These are phyloP conservation scores for Boletus rex-veris DNA, from an alignment of 768 basidiomycete genomes.

Conservation along the genomic window DNA sequence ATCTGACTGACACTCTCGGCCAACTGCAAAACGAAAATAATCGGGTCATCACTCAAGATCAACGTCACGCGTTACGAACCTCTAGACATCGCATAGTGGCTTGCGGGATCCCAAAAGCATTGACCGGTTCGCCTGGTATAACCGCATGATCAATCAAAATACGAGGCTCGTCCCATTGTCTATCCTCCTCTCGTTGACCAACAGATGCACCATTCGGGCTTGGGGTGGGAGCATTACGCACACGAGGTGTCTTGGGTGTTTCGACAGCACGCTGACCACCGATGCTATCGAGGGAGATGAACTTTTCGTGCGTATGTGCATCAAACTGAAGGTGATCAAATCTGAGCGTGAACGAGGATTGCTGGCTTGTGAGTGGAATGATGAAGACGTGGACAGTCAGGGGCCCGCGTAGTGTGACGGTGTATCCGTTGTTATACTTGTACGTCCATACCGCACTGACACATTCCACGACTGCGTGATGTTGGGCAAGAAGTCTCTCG, in stretches of 20 bases:
- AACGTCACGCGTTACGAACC: conserved; percentile 37
- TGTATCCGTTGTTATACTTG: conserved; percentile 75
- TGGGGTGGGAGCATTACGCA: conserved; percentile 34
- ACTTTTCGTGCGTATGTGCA: conserved; percentile 70
- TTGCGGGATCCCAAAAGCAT: conserved; percentile 85
- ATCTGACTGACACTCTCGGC: conserved; percentile 81
- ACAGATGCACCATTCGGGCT: conserved; percentile 29
- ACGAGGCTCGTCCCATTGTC: conserved; percentile 65
- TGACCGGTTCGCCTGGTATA: conserved; percentile 82
- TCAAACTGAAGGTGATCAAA: conserved; percentile 76
- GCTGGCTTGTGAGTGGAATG: conserved; percentile 24
- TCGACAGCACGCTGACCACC: conserved; percentile 46
- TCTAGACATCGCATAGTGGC: conserved; percentile 88
- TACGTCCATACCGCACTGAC: conserved; percentile 77
- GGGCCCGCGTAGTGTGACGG: conserved; percentile 71
- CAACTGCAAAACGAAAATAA: conserved; percentile 40
- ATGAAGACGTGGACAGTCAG: conserved; percentile 59
- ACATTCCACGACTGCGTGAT: conserved; percentile 60
- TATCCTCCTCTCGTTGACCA: conserved; percentile 46
- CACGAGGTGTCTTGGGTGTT: conserved; percentile 37
- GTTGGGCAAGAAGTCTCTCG: conserved; percentile 55
- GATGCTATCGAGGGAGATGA: conserved; percentile 63
- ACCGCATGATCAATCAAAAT: conserved; percentile 55
- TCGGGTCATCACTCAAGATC: conserved; percentile 3
- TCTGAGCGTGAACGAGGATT: conserved; percentile 41